Conservation (phyloP, 192 early-diverging fungal species). For the Jimgerdemannia lactiflua region DNA sequence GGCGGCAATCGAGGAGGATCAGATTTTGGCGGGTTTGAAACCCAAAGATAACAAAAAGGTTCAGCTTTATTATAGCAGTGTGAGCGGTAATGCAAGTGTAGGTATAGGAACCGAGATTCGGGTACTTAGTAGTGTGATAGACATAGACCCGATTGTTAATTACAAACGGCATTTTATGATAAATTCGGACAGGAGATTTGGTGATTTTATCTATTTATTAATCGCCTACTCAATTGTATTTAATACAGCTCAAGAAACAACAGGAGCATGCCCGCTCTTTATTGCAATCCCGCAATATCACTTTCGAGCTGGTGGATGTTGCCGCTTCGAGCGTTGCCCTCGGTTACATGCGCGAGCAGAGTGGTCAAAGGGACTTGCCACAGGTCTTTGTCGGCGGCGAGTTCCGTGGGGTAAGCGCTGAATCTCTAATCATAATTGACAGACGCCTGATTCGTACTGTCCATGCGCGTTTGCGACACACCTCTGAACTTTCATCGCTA, state of each 20-base stretch:
- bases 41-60: slow-evolving; percentile 33
- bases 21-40: too few relatives aligned
- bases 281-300: slow-evolving; percentile 33
- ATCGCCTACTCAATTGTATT: not conserved
- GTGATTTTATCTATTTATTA: not conserved
- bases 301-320: slow-evolving; percentile 42
- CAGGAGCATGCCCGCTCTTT: slow-evolving; percentile 38
- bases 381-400: slow-evolving; percentile 47
- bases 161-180: too few relatives aligned
- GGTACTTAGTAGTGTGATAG: too few relatives aligned
- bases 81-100: slow-evolving; percentile 42
- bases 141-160: too few relatives aligned
- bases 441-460: too few relatives aligned
- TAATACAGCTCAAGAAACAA: slow-evolving; percentile 36
- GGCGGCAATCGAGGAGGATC: too few relatives aligned
- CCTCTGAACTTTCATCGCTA: too few relatives aligned
- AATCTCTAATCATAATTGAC: too few relatives aligned
- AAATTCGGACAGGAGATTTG: too few relatives aligned
- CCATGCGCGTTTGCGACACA: too few relatives aligned
- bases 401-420: slow-evolving; percentile 34
- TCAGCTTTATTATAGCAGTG: slow-evolving; percentile 44
- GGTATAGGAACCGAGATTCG: not conserved
- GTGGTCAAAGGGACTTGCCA: slow-evolving; percentile 36
- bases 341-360: slow-evolving; percentile 36
- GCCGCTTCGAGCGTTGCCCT: slow-evolving; percentile 36